Conservation (phyloP, 257 asterid genomes). For the Leptodermis oblonga region DNA sequence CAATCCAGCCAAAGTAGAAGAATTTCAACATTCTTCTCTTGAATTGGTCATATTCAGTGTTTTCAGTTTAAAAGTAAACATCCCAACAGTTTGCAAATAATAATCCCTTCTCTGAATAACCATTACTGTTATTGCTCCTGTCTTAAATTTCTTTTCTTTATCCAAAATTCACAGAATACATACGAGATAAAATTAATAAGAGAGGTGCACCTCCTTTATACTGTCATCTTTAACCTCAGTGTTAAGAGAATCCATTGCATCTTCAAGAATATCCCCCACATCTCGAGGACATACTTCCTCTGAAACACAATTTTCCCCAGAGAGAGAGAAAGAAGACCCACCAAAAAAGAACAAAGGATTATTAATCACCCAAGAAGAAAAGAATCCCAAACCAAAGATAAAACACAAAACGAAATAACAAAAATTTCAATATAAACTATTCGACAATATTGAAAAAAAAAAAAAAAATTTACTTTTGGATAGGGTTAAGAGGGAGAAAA, state of each 20-base stretch:
- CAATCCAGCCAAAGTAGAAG: too few relatives aligned
- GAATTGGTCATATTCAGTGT: too few relatives aligned
- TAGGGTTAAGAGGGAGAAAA: background rate
- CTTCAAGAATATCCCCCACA: background rate
- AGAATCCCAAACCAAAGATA: too few relatives aligned
- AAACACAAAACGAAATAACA: too few relatives aligned
- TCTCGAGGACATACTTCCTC: background rate
- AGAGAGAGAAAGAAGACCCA: too few relatives aligned
- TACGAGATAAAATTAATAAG: background rate
- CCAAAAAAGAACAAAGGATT: background rate
- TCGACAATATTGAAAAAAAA: background rate
- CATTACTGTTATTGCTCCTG: too few relatives aligned
- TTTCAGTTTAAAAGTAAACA: too few relatives aligned
- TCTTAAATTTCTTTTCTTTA: too few relatives aligned
- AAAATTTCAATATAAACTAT: too few relatives aligned
- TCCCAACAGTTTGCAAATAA: too few relatives aligned
- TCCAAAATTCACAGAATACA: background rate
- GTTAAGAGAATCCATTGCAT: background rate
- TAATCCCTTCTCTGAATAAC: too few relatives aligned
- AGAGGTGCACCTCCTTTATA: background rate
- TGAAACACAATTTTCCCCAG: background rate
- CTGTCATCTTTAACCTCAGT: background rate
- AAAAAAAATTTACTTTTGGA: background rate
- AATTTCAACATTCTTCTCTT: too few relatives aligned
- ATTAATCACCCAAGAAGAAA: background rate